Conservation (phyloP, 2,329 filamentous ascomycete species). For the Alternaria ethzedia region DNA sequence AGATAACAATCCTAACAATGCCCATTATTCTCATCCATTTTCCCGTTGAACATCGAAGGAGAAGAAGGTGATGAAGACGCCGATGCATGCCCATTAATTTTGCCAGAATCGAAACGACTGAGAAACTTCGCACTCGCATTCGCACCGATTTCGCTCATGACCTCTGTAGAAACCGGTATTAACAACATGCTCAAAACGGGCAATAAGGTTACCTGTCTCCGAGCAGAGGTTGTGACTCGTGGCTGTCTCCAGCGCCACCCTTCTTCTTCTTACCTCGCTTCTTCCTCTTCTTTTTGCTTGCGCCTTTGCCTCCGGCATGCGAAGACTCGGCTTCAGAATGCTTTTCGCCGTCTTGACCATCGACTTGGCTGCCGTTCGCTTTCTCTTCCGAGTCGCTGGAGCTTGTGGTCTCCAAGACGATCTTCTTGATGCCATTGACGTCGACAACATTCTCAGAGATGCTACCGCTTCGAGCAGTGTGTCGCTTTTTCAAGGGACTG, state of each 20-base stretch:
- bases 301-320: slow-evolving; percentile 28
- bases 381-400: slow-evolving; percentile 54
- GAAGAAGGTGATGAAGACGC: background rate
- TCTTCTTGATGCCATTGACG: slow-evolving; percentile 74
- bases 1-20: slow-evolving; percentile 2
- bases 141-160: slow-evolving; percentile 4
- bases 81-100: slow-evolving; percentile 1
- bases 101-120: background rate
- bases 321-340: slow-evolving; percentile 30
- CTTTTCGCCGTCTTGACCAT: slow-evolving; percentile 28
- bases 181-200: background rate
- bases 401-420: slow-evolving; percentile 73
- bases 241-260: slow-evolving; percentile 29
- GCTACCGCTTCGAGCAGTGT: slow-evolving; percentile 71
- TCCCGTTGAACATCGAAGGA: background rate
- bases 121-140: background rate
- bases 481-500: slow-evolving; percentile 46
- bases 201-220: slow-evolving; percentile 15
- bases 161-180: background rate
- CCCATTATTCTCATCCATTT: slow-evolving; percentile 2
- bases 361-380: slow-evolving; percentile 19
- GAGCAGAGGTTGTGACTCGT: slow-evolving; percentile 43
- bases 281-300: slow-evolving; percentile 47
- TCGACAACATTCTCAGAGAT: slow-evolving; percentile 82
- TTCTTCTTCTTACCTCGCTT: slow-evolving; percentile 48